These are phyloP conservation scores for Kwoniella sp. DNA, from an alignment of 768 basidiomycete species.

Conservation along the genomic window DNA sequence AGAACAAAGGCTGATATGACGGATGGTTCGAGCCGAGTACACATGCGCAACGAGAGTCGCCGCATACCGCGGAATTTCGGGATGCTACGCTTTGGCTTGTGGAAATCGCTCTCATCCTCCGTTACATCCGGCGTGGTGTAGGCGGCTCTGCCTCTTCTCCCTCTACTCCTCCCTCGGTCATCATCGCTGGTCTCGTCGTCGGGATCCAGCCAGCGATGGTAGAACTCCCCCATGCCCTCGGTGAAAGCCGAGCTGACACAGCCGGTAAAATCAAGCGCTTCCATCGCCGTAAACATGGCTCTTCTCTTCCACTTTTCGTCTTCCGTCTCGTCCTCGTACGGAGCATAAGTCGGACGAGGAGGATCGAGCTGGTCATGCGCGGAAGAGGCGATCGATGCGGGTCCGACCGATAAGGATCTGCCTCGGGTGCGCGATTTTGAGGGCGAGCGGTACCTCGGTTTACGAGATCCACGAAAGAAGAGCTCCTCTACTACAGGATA, in stretches of 20 bases:
- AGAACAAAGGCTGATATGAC: slow-evolving; percentile 38
- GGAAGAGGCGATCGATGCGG: slow-evolving; percentile 6
- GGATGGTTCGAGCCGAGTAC: slow-evolving; percentile 41
- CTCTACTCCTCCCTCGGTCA: slow-evolving; percentile 30
- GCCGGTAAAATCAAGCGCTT: slow-evolving; percentile 89
- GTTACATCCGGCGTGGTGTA: slow-evolving; percentile 20
- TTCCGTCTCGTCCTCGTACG: slow-evolving; percentile 66
- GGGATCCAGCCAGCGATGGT: slow-evolving; percentile 47
- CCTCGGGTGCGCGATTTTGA: slow-evolving; percentile 29
- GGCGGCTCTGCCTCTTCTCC: slow-evolving; percentile 10
- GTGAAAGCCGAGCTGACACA: slow-evolving; percentile 90
- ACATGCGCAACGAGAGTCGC: slow-evolving; percentile 46
- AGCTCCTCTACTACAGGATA: slow-evolving; percentile 80
- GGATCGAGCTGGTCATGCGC: slow-evolving; percentile 34
- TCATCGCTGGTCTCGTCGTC: slow-evolving; percentile 27
- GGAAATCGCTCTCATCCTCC: slow-evolving; percentile 26
- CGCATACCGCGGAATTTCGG: slow-evolving; percentile 37
- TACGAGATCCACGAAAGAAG: slow-evolving; percentile 67
- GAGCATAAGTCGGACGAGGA: slow-evolving; percentile 51
- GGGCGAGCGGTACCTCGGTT: slow-evolving; percentile 30
- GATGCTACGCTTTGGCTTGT: slow-evolving; percentile 9
- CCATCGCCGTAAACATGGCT: slow-evolving; percentile 60
- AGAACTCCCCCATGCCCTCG: slow-evolving; percentile 77
- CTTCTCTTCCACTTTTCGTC: slow-evolving; percentile 59
- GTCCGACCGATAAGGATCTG: slow-evolving; percentile 27